Conservation (phyloP, 345 rosid genomes). For the Ailanthus altissimus region DNA sequence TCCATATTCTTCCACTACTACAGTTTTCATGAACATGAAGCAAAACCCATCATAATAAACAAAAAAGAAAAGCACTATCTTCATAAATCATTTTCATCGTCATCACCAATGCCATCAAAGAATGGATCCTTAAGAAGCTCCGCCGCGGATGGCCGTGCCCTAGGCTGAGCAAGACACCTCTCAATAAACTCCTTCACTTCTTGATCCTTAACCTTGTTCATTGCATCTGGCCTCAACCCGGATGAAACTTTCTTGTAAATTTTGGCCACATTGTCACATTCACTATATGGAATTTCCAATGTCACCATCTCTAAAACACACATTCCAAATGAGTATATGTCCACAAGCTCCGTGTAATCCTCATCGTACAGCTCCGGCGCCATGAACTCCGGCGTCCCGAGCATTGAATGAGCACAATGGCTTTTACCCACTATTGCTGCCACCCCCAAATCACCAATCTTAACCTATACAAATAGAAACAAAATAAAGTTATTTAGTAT, state of each 20-base stretch:
- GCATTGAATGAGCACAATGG: conserved; percentile 73
- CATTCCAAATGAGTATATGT: conserved; percentile 87
- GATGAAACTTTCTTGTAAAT: conserved; percentile 76
- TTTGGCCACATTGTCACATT: conserved; percentile 70
- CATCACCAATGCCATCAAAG: conserved; percentile 58
- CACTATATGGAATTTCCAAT: conserved; percentile 74
- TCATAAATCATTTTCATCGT: conserved; percentile 40
- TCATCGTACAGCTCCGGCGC: conserved; percentile 93
- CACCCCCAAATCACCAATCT: conserved; percentile 86
- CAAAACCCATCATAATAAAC: neutral
- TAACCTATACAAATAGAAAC: conserved; percentile 43
- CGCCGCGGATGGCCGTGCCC: conserved; percentile 69
- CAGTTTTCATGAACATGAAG: neutral
- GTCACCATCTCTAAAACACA: conserved; percentile 83
- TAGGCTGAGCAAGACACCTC: conserved; percentile 66
- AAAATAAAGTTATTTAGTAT: no score
- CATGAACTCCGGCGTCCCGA: conserved; percentile 94
- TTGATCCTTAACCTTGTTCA: conserved; percentile 55
- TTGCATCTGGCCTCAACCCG: conserved; percentile 67
- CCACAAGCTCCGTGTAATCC: conserved; percentile 75
- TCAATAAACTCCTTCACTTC: conserved; percentile 73
- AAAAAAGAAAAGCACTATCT: neutral
- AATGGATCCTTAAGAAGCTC: conserved; percentile 71
- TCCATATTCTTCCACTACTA: neutral
- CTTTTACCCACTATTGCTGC: conserved; percentile 75